Conservation (phyloP, 768 basidiomycete genomes). For the Tricholoma bakamatsutake region DNA sequence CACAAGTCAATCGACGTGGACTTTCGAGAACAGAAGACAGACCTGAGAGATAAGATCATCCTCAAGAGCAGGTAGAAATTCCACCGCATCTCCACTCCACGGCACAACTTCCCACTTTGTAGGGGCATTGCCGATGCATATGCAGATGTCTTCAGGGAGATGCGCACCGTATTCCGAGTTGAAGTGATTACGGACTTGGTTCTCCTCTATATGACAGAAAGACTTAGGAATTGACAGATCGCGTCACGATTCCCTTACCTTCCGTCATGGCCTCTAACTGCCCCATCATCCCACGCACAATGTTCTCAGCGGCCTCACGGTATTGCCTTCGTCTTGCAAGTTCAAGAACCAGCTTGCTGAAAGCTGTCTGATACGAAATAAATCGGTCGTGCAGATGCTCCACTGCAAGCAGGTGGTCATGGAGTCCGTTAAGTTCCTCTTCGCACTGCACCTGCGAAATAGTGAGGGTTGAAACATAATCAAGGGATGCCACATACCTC, state of each 20-base stretch:
- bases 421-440: constrained; percentile 48
- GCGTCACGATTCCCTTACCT: constrained; percentile 34
- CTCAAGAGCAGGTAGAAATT: constrained; percentile 59
- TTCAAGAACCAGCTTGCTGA: constrained; percentile 68
- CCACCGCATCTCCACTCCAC: constrained; percentile 44
- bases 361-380: constrained; percentile 66
- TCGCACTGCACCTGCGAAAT: constrained; percentile 41
- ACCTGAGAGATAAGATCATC: constrained; percentile 52
- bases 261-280: constrained; percentile 60
- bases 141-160: constrained; percentile 75
- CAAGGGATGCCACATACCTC: constrained; percentile 42
- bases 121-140: constrained; percentile 69
- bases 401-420: constrained; percentile 56
- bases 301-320: constrained; percentile 56
- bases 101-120: constrained; percentile 69
- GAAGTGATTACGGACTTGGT: constrained; percentile 56
- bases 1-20: neutral
- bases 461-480: neutral
- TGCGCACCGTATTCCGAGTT: constrained; percentile 68
- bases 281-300: constrained; percentile 61
- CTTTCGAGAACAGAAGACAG: neutral
- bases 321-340: constrained; percentile 65
- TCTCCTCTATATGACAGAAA: constrained; percentile 51
- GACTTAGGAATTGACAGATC: neutral
- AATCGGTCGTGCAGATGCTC: constrained; percentile 62